Evolutionary conservation across 1,139 yeast genomes (phyloP).

Genomic region (Zygoascus meyerae): DNA sequence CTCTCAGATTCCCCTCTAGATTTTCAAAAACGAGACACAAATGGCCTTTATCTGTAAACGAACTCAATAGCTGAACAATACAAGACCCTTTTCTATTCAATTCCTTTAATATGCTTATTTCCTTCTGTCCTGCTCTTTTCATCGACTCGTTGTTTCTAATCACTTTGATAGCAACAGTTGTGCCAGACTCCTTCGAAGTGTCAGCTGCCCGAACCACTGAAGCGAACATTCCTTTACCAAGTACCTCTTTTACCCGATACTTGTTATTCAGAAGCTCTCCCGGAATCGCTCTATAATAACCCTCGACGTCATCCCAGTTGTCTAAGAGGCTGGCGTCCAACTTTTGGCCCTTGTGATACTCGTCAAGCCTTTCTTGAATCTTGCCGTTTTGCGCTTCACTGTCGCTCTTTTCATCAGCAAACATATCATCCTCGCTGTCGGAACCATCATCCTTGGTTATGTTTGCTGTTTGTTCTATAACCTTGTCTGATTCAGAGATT

Average conservation of each 20-base stretch:
- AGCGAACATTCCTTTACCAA: slow-evolving; percentile 71
- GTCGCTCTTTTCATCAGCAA: slow-evolving; percentile 17
- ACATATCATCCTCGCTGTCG: slow-evolving; percentile 21
- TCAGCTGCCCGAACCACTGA: slow-evolving; percentile 31
- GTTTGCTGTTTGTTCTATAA: neutral
- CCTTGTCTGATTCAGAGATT: neutral
- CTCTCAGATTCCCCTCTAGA: slow-evolving; percentile 70
- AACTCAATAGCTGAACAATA: slow-evolving; percentile 67
- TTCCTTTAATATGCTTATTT: slow-evolving; percentile 64
- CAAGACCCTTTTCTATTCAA: slow-evolving; percentile 59
- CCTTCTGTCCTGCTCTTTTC: slow-evolving; percentile 69
- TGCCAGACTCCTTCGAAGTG: slow-evolving; percentile 34
- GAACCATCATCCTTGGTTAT: neutral
- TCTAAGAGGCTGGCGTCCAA: slow-evolving; percentile 29
- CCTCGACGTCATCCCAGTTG: slow-evolving; percentile 59
- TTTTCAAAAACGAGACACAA: slow-evolving; percentile 83
- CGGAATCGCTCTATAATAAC: slow-evolving; percentile 73
- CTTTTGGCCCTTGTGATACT: slow-evolving; percentile 9
- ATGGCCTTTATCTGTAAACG: slow-evolving; percentile 80
- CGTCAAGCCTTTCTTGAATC: neutral
- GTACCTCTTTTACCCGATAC: slow-evolving; percentile 78
- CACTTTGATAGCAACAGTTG: slow-evolving; percentile 70
- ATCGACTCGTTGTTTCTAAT: slow-evolving; percentile 42
- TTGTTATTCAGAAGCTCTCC: slow-evolving; percentile 59
- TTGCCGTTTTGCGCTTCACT: neutral